Evolutionary conservation across 352 stramenopile genomes (phyloP), one percentile per base, ranked within the genome.

Genomic region (Phytophthora pinifolia): DNA sequence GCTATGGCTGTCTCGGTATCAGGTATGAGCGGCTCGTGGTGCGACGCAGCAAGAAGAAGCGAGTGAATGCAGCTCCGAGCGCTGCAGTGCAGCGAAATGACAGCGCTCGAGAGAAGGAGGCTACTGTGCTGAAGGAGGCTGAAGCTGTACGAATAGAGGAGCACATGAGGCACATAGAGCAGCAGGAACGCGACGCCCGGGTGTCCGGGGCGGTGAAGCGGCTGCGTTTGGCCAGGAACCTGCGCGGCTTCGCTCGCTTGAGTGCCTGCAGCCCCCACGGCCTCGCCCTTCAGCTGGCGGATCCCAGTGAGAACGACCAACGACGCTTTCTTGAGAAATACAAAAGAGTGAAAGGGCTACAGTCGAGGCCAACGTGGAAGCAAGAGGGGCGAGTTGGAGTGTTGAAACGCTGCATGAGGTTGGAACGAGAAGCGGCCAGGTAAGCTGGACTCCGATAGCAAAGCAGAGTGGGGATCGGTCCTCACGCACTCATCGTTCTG

Each of bases 21-120:
- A 76, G 67, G 12, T 80, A 80, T 25, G 67, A 80, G 42, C 50
- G 63, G 8, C 39, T 80, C 46, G 67, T 76, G 33, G 41, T 49
- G 41, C 44, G 47, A 4, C 36, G 59, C n/a, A 52, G 9, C 25
- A 46, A 46, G n/a, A 56, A 57, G 39, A 59, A 52, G 32, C 54
- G 30, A 30, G 49, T 37, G 13, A 45, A 56, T 27, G 48, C 27
- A 41, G 18, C 27, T 18, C 36, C 14, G 18, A 3, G 1, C 22
- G 22, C 22, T 27, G 22, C 22, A 27, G 22, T 27, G 9, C 12
- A 15, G 13, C 1, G 4, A 35, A 20, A 51, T 33, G 25, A 18
- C 34, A 15, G 44, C 34, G 31, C n/a, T 20, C 33, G 15, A 8
- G 13, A 46, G n/a, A 25, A 36, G 46, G 27, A 58, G 38, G 29